Base-by-base conservation (phyloP, 2,329 filamentous ascomycete species). In the Pseudocercospora pini-densiflorae region DNA sequence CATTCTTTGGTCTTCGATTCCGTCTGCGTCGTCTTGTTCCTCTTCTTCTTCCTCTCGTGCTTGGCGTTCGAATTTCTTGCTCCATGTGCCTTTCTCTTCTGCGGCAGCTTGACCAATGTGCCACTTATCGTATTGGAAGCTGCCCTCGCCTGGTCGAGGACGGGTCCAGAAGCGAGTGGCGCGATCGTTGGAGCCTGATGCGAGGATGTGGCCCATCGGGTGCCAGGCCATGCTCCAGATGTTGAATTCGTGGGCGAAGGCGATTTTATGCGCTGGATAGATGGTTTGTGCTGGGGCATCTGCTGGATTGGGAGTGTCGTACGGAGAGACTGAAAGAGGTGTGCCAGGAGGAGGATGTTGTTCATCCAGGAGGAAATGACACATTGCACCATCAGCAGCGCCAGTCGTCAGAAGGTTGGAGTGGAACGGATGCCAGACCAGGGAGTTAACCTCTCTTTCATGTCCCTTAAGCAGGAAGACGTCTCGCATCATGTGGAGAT, bases 151-250 rank as follows among this genome's bases (percentile, higher is more conserved):
- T 1, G 95, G 95, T 57, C 95, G 86, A 16, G 93, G 88, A 49
- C 95, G 90, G 3, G 94, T 93, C 95, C 95, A 99, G 82, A 99
- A 99, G 57, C 95, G 90, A 2, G 95, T 98, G 68, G 97, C 94
- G 47, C 95, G 90, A 78, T 99, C 95, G 78, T 99, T 98, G 10
- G 94, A 97, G 12, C 95, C 95, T 1, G 94, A 97, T 0, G 94
- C 94, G 7, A 99, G 87, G 69, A 99, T 94, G 76, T 99, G 95
- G 29, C 95, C 95, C 0, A 98, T 85, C 0, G 95, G 95, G 77
- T 99, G 95, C 94, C 95, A 99, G 81, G 97, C 94, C 59, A 99
- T 86, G 19, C 94, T 97, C 95, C 95, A 99, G 70, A 99, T 95
- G 19, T 93, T 93, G 77, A 94, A 96, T 72, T 97, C 92, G 78